phyloP scores from a whole-genome alignment of 129 eudicot species.

The Kitagawia praeruptora region DNA sequence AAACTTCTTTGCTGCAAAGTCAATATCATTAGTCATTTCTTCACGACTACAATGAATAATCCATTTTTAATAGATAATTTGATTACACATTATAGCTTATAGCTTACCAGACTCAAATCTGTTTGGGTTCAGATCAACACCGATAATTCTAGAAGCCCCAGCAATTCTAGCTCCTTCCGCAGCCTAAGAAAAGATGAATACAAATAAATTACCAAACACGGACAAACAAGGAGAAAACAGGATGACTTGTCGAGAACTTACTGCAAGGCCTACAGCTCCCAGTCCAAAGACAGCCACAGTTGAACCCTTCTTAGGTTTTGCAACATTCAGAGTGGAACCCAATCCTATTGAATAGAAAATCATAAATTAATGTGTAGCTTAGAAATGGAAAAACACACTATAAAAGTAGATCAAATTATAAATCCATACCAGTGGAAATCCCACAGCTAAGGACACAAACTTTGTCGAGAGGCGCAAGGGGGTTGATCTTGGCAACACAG shows the following conservation, averaged over 20 bases:
- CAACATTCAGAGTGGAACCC: constrained; percentile 91
- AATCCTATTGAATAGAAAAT: constrained; percentile 29
- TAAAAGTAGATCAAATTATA: neutral
- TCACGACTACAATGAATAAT: neutral
- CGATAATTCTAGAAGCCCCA: constrained; percentile 71
- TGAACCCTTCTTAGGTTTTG: constrained; percentile 67
- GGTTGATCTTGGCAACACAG: constrained; percentile 71
- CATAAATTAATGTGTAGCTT: neutral
- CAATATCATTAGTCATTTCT: neutral
- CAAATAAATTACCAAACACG: neutral
- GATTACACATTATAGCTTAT: neutral
- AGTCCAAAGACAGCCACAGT: constrained; percentile 81
- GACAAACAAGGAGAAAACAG: neutral
- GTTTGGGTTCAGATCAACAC: constrained; percentile 55
- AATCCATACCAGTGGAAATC: constrained; percentile 65
- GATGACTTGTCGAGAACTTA: constrained; percentile 22
- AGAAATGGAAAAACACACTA: neutral
- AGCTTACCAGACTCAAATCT: constrained; percentile 50
- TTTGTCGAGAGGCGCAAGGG: constrained; percentile 76
- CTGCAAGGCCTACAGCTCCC: constrained; percentile 92
- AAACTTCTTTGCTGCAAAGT: constrained; percentile 61
- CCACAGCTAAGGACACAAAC: constrained; percentile 89
- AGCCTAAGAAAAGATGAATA: constrained; percentile 37
- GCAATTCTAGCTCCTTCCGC: constrained; percentile 81
- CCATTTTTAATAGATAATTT: neutral